Evolutionary conservation across 257 asterid genomes (phyloP), one percentile per base, ranked within the genome.

Genomic region (Petunia axillaris): DNA sequence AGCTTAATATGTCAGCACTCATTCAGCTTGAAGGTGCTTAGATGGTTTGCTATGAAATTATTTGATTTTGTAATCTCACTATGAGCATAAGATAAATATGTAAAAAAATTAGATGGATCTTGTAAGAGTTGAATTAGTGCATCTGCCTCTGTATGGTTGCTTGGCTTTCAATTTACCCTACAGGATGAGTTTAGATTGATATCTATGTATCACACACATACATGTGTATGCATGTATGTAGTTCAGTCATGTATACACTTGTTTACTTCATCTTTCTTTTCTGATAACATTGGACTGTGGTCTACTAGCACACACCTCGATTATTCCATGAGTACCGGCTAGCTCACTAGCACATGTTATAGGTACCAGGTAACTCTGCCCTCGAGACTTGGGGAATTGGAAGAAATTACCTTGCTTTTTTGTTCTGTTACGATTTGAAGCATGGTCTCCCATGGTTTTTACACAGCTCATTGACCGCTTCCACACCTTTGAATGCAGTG

Each of bases 21-120:
- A 71, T 25, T 71, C 60, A 71, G 60, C 60, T 71, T 68, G 52
- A 41, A 41, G 75, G 41, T 41, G 54, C 54, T n/a, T 70, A 43
- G 60, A 71, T 71, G 41, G 10, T 71, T 71, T 71, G 44, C 48
- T 48, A 37, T 43, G 25, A 25, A 25, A 25, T 43, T 71, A 70
- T 58, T 70, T 48, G 77, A 71, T 71, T 71, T 48, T 35, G 44
- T 43, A 48, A 60, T 25, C 60, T 48, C 77, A 25, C 25, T 25
- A 25, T 25, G 25, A 25, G 25, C 25, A 50, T 71, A 71, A 48
- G 5, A 35, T 50, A 35, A 36, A 4, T 50, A 71, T 35, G 60
- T 71, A 35, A 71, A 50, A 25, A 11, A 35, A 48, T 48, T 50
- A 35, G 60, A 11, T 70, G 43, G 59, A 71, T 71, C 59, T 46